Conservation (phyloP, 257 asterid species). For the Petunia axillaris region DNA sequence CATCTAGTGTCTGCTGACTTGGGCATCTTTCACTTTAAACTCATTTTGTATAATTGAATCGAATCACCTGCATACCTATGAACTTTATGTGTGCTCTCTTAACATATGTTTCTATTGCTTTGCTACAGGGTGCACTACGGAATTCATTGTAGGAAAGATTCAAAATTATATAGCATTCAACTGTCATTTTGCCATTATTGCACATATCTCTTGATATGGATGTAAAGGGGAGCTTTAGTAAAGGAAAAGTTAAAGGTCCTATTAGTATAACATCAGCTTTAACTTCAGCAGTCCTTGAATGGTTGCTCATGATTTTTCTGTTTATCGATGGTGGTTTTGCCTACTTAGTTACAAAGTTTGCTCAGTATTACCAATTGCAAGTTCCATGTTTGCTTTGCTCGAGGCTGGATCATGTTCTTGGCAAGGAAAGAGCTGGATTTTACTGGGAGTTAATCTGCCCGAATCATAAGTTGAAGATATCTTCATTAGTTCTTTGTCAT, state of each 20-base stretch:
- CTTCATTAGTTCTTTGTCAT: constrained; percentile 60
- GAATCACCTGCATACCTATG: background rate
- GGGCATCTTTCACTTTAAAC: too few species aligned
- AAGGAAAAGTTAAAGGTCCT: constrained; percentile 33
- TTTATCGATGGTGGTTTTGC: constrained; percentile 67
- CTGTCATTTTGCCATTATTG: background rate
- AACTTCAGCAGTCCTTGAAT: constrained; percentile 75
- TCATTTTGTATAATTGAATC: background rate
- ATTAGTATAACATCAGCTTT: constrained; percentile 49
- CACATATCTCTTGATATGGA: constrained; percentile 42
- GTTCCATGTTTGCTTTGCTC: constrained; percentile 87
- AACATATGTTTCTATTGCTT: background rate
- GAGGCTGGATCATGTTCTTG: constrained; percentile 79
- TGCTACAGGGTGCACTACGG: constrained; percentile 7
- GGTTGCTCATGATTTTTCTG: constrained; percentile 74
- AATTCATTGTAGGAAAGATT: background rate
- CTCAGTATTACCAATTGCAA: constrained; percentile 55
- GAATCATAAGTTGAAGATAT: constrained; percentile 59
- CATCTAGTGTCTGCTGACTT: background rate
- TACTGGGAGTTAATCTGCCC: constrained; percentile 71
- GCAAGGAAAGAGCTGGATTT: constrained; percentile 55
- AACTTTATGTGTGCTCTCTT: background rate
- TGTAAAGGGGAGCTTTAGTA: constrained; percentile 34
- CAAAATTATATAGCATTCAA: background rate
- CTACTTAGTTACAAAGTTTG: constrained; percentile 67